phyloP scores from a whole-genome alignment of 2,329 filamentous ascomycete species.

The Epichloe gansuensis region DNA sequence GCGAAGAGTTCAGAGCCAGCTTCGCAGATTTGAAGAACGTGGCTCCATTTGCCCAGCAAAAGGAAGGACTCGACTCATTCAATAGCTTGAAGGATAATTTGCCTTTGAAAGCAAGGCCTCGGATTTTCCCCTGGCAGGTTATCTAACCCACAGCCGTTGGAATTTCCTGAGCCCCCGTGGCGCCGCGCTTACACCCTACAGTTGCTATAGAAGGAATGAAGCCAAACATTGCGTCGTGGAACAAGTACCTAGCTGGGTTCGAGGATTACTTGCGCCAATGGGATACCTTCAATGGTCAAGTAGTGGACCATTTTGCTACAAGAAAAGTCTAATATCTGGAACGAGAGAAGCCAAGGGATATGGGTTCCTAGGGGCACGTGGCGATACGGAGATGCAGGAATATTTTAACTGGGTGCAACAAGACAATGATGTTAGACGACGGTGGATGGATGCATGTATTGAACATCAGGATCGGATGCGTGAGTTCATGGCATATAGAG shows the following conservation, averaged over 20 bases:
- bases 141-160: slow-evolving; percentile 22
- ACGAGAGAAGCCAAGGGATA: slow-evolving; percentile 30
- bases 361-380: slow-evolving; percentile 30
- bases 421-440: slow-evolving; percentile 49
- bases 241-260: slow-evolving; percentile 41
- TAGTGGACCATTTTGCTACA: slow-evolving; percentile 44
- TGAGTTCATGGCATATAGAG: slow-evolving; percentile 40
- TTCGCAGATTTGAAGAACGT: slow-evolving; percentile 44
- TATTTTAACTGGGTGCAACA: slow-evolving; percentile 51
- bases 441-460: slow-evolving; percentile 48
- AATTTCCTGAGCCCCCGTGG: slow-evolving; percentile 37
- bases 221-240: slow-evolving; percentile 32
- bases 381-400: slow-evolving; percentile 36
- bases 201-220: slow-evolving; percentile 31
- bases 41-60: slow-evolving; percentile 38
- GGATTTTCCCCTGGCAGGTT: slow-evolving; percentile 25
- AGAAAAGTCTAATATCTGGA: slow-evolving; percentile 32
- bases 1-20: slow-evolving; percentile 40
- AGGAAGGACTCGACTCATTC: slow-evolving; percentile 39
- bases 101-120: slow-evolving; percentile 41
- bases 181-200: slow-evolving; percentile 34
- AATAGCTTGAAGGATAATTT: slow-evolving; percentile 43
- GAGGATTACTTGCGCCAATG: slow-evolving; percentile 40
- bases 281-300: slow-evolving; percentile 35
- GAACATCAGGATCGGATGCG: slow-evolving; percentile 47